Percentiles rank a stretch among this genome's conserved stretches.
phyloP scores from a whole-genome alignment of 2,329 filamentous ascomycete species.

The Didymosphaeria variabile region DNA sequence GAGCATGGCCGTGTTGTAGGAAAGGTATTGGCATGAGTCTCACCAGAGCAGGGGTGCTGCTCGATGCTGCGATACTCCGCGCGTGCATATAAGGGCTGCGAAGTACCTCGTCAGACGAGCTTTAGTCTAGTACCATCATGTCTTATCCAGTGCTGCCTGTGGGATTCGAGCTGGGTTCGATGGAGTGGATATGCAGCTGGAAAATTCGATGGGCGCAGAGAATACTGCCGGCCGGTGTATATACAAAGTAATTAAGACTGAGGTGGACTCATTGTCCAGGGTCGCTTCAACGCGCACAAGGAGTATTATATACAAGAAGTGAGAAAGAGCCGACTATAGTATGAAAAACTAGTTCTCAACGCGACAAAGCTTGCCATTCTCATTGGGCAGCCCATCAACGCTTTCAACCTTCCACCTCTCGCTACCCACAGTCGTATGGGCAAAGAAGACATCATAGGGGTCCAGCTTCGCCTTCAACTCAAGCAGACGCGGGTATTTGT shows the following conservation, averaged over 20 bases:
- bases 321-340: background rate
- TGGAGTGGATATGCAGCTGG: too few relatives aligned
- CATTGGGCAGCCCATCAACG: slow-evolving; percentile 44
- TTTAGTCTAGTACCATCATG: too few relatives aligned
- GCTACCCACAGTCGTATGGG: slow-evolving; percentile 43
- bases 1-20: too few relatives aligned
- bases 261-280: background rate
- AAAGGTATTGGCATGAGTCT: too few relatives aligned
- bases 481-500: slow-evolving; percentile 42
- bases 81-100: too few relatives aligned
- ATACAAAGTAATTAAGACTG: background rate
- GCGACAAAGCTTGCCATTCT: slow-evolving; percentile 48
- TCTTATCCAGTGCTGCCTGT: too few relatives aligned
- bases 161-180: too few relatives aligned
- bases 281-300: background rate
- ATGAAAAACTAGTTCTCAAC: slow-evolving; percentile 20
- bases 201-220: too few relatives aligned
- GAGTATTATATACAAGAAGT: background rate
- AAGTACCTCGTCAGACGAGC: too few relatives aligned
- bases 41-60: too few relatives aligned
- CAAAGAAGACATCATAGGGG: slow-evolving; percentile 47
- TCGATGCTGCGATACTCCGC: too few relatives aligned
- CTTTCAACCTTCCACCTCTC: slow-evolving; percentile 48
- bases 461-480: slow-evolving; percentile 44
- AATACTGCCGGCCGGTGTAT: too few relatives aligned